These are phyloP conservation scores for Papiliotrema fonsecae DNA, from an alignment of 1,284 basidiomycete genomes.

Conservation along the genomic window DNA sequence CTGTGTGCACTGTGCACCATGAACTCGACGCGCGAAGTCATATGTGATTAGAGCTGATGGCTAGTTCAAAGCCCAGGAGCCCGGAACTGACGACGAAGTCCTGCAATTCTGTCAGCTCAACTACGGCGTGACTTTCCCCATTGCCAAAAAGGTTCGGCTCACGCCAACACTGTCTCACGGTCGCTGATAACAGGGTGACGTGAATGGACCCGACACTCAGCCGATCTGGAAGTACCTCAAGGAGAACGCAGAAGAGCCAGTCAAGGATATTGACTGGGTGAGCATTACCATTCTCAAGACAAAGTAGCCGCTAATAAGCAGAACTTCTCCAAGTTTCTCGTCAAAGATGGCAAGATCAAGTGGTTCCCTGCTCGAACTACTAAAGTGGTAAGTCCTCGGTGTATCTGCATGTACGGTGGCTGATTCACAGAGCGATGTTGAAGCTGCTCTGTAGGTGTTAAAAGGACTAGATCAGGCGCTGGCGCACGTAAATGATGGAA, in stretches of 20 bases:
- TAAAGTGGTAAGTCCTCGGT: slow-evolving; percentile 41
- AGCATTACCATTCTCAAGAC: neutral
- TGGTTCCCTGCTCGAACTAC: slow-evolving; percentile 51
- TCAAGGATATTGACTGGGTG: slow-evolving; percentile 47
- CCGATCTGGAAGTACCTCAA: slow-evolving; percentile 52
- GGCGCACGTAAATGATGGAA: too few relatives aligned
- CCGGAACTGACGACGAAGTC: slow-evolving; percentile 65
- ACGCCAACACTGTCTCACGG: neutral
- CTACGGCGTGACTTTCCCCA: slow-evolving; percentile 75
- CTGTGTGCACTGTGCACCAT: neutral
- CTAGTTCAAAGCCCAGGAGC: slow-evolving; percentile 61
- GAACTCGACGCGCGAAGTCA: neutral
- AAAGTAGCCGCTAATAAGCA: slow-evolving; percentile 8
- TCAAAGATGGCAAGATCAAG: slow-evolving; percentile 51
- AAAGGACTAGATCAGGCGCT: too few relatives aligned
- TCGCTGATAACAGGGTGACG: slow-evolving; percentile 39
- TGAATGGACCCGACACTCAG: slow-evolving; percentile 52
- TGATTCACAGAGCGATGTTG: slow-evolving; percentile 31
- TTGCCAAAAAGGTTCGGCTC: slow-evolving; percentile 63
- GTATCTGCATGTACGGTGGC: neutral
- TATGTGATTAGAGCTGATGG: neutral
- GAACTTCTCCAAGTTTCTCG: slow-evolving; percentile 52
- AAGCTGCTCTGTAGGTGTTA: slow-evolving; percentile 20
- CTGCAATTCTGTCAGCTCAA: slow-evolving; percentile 57
- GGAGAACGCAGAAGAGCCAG: slow-evolving; percentile 36